phyloP scores from a whole-genome alignment of 306 rosid species.

The Lathyrus oleraceus region DNA sequence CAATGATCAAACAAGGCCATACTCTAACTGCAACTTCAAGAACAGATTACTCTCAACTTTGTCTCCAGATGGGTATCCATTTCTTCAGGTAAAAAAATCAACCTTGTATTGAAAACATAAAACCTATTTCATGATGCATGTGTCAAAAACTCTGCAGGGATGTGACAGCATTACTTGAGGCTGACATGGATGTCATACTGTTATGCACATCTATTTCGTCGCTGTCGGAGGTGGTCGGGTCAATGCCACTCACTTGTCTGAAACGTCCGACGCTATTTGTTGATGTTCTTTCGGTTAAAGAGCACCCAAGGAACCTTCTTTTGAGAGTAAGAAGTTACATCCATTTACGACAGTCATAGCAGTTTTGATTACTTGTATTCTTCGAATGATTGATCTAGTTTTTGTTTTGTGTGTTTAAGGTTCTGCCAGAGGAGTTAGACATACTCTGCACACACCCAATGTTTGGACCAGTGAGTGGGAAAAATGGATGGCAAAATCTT shows the following conservation, averaged over 20 bases:
- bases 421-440: slow-evolving; percentile 55
- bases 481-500: slow-evolving; percentile 60
- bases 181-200: slow-evolving; percentile 53
- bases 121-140: slow-evolving; percentile 1
- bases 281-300: slow-evolving; percentile 75
- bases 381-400: neutral
- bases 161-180: slow-evolving; percentile 37
- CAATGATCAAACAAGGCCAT: slow-evolving; percentile 64
- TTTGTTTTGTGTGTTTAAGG: slow-evolving; percentile 9
- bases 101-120: neutral
- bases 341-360: neutral
- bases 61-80: slow-evolving; percentile 49
- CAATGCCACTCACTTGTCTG: slow-evolving; percentile 53
- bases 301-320: slow-evolving; percentile 56
- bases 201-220: slow-evolving; percentile 66
- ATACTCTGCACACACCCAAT: slow-evolving; percentile 72
- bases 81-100: slow-evolving; percentile 50
- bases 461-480: slow-evolving; percentile 68
- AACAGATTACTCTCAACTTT: slow-evolving; percentile 53
- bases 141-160: slow-evolving; percentile 38
- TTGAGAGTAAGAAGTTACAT: slow-evolving; percentile 36
- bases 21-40: slow-evolving; percentile 53
- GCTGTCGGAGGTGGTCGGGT: slow-evolving; percentile 45
- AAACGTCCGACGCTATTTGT: slow-evolving; percentile 51
- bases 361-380: neutral